Evolutionary conservation across 495 filamentous ascomycete species (phyloP), one percentile per base, ranked within the genome.

Genomic region (Trichoderma gamsii): DNA sequence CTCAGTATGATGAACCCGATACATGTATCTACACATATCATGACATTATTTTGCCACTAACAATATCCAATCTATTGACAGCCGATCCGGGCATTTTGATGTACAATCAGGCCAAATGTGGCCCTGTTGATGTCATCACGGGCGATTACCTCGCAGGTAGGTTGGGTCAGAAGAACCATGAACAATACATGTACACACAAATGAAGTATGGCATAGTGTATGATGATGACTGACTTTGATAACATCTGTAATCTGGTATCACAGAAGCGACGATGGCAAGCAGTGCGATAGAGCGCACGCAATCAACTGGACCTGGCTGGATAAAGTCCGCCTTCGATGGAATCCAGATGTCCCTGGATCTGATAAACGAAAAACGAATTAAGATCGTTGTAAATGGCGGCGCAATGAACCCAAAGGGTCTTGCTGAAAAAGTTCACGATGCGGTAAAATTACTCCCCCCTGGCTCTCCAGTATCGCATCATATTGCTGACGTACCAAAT

Each of bases 71-170:
- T 18, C 12, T 2, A 16, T 11, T 16, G 70, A 72, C 2, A 72
- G 74, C 67, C 69, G 75, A n/a, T 71, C 72, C 66, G 63, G 76
- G 15, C 69, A 23, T n/a, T 4, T 75, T 56, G 27, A 76, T 76
- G 59, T 64, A 65, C 61, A 25, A 27, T 23, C 52, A 56, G 23
- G 56, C 35, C 67, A 69, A 46, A 16, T 44, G 29, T 29, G 59
- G 67, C 35, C 15, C 2, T 41, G 66, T 86, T 27, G 83, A 85
- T 63, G 78, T 85, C 43, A 83, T 86, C 32, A 83, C 81, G 0
- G 84, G 84, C 0, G 84, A 86, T 69, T 86, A 84, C 67, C 79
- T 86, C 21, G 81, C 81, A 56, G 66, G 64, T 66, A 25, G 6
- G 35, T 64, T 41, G 74, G 46, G 38, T 77, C 76, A 75, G 66